Evolutionary conservation across 768 basidiomycete species (phyloP).

Genomic region (Hygrophorus russula): DNA sequence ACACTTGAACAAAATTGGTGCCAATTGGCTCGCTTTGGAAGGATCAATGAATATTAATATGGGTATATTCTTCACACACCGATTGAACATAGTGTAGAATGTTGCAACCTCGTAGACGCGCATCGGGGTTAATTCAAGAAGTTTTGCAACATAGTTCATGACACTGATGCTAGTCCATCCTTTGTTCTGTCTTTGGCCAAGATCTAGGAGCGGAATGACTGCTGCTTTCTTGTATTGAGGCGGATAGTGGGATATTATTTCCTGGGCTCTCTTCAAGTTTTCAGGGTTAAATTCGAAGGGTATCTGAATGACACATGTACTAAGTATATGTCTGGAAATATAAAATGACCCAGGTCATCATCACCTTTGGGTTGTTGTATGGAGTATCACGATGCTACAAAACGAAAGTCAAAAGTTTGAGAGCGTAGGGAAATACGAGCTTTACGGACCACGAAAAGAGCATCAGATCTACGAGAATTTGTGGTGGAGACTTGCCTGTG

Average conservation of each 20-base stretch:
- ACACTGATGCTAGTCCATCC: slow-evolving; percentile 98
- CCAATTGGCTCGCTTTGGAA: slow-evolving; percentile 78
- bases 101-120: slow-evolving; percentile 98
- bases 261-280: slow-evolving; percentile 77
- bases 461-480: slow-evolving; percentile 53
- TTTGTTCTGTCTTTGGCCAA: slow-evolving; percentile 95
- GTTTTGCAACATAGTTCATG: slow-evolving; percentile 95
- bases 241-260: slow-evolving; percentile 90
- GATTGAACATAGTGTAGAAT: slow-evolving; percentile 99
- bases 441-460: slow-evolving; percentile 72
- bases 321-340: slow-evolving; percentile 1
- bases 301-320: slow-evolving; percentile 40
- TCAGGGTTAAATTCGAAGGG: slow-evolving; percentile 76
- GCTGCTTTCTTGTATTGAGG: slow-evolving; percentile 99
- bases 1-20: slow-evolving; percentile 90
- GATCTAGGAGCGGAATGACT: slow-evolving; percentile 90
- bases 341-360: slow-evolving; percentile 4
- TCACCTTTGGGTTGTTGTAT: slow-evolving; percentile 87
- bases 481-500: slow-evolving; percentile 32
- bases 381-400: slow-evolving; percentile 86
- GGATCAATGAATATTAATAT: background rate
- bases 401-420: slow-evolving; percentile 10
- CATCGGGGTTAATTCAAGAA: slow-evolving; percentile 94
- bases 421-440: slow-evolving; percentile 2
- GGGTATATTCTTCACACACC: slow-evolving; percentile 33